Percentiles rank a stretch among this genome's conserved stretches.
Evolutionary conservation across 2,329 filamentous ascomycete species (phyloP).

Genomic region (Paraphaeosphaeria sporulosa): DNA sequence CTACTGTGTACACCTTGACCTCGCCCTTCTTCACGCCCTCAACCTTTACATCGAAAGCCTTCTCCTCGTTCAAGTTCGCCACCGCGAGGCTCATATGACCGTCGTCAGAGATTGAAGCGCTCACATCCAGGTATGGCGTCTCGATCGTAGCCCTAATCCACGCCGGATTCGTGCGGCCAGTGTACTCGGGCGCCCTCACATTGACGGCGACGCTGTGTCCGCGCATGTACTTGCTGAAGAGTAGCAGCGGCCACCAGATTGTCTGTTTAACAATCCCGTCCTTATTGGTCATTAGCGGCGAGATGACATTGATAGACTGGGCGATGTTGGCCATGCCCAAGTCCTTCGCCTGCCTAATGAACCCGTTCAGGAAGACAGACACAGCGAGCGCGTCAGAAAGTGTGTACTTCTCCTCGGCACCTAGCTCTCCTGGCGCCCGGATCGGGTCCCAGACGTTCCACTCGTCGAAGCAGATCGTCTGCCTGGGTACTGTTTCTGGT

Average conservation of each 20-base stretch:
- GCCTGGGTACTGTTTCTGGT: constrained; percentile 65
- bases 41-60: constrained; percentile 67
- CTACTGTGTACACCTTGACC: constrained; percentile 70
- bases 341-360: constrained; percentile 73
- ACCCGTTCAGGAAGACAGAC: constrained; percentile 77
- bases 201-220: constrained; percentile 73
- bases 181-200: constrained; percentile 69
- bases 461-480: constrained; percentile 82
- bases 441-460: constrained; percentile 85
- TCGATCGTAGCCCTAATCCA: constrained; percentile 73
- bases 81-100: constrained; percentile 73
- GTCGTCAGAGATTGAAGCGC: constrained; percentile 65
- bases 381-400: constrained; percentile 80
- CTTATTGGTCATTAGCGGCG: constrained; percentile 74
- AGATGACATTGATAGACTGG: constrained; percentile 80
- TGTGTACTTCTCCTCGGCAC: constrained; percentile 75
- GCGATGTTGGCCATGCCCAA: constrained; percentile 82
- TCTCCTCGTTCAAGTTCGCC: constrained; percentile 72
- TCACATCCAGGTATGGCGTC: constrained; percentile 75
- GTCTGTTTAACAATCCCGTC: constrained; percentile 73
- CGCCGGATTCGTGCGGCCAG: constrained; percentile 69
- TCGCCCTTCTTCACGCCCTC: constrained; percentile 58
- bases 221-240: constrained; percentile 77
- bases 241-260: constrained; percentile 76
- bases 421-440: constrained; percentile 73